Evolutionary conservation across 164 flowering plant species (phyloP), one percentile per base, ranked within the genome.

Genomic region (Vitis labrusca): DNA sequence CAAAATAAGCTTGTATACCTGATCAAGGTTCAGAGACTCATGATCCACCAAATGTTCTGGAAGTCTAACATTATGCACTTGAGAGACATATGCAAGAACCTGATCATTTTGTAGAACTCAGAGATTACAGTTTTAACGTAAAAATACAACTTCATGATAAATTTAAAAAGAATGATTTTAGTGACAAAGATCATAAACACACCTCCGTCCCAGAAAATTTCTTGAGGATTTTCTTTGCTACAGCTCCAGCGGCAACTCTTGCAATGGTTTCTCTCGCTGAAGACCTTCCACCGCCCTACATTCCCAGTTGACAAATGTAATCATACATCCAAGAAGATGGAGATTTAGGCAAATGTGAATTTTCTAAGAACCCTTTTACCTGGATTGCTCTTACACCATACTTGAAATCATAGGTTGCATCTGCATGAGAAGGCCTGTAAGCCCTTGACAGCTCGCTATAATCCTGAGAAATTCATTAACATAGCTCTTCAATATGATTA

Each of bases 241-340:
- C 76, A 73, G 97, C 99, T 70, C 99, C 99, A 70, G 94, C 82
- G 59, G 93, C 94, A 78, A 95, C 99, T 81, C 99, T 93, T 71
- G 98, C 98, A 74, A 95, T 93, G 15, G 99, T 95, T 86, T 95
- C 99, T 81, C 99, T 89, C 1, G 99, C 99, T 57, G 99, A 95
- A 69, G 99, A 95, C 80, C 99, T 91, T 64, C 99, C 99, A 77
- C 99, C 99, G 62, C 99, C 99, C 99, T 95, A 74, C 55, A 85
- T 58, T 73, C 73, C 27, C 69, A 69, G 44, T 37, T 37, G 44
- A 37, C 44, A 37, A 37, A 37, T 6, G 0, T 37, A 37, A 37
- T 37, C 44, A 37, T 37, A 5, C 44, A 37, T 37, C 44, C 44
- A 3, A 37, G 6, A 37, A 37, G 44, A 6, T 37, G 44, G 44